These are phyloP conservation scores for Rhynchosporium agropyri DNA, from an alignment of 2,329 filamentous ascomycete species.

Conservation along the genomic window DNA sequence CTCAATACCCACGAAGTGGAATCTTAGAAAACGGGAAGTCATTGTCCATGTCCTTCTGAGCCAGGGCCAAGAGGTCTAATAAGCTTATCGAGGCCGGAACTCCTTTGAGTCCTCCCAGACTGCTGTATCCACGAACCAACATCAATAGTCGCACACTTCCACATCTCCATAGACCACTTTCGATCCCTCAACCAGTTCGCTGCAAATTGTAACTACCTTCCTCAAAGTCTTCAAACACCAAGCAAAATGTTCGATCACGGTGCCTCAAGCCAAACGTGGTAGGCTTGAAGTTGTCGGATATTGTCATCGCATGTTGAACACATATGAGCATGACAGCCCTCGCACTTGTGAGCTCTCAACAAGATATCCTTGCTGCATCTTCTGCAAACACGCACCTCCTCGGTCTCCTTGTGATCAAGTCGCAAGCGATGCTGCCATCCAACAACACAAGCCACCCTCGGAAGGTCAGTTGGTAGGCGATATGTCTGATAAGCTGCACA, in stretches of 20 bases:
- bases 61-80: neutral
- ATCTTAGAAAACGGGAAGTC: neutral
- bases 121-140: neutral
- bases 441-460: neutral
- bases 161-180: neutral
- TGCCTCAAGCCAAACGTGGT: slow-evolving; percentile 3
- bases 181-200: neutral
- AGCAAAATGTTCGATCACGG: neutral
- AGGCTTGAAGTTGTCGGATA: neutral
- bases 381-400: neutral
- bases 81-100: neutral
- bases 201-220: neutral
- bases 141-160: neutral
- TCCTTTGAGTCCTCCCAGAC: neutral
- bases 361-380: neutral
- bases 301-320: slow-evolving; percentile 4
- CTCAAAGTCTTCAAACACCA: neutral
- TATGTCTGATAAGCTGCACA: neutral
- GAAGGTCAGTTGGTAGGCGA: neutral
- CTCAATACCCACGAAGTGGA: too few relatives aligned
- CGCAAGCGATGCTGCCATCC: neutral
- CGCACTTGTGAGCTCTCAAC: neutral
- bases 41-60: neutral
- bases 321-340: neutral
- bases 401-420: neutral